These are phyloP conservation scores for Podospora fimiseda DNA, from an alignment of 495 filamentous ascomycete species.

Conservation along the genomic window DNA sequence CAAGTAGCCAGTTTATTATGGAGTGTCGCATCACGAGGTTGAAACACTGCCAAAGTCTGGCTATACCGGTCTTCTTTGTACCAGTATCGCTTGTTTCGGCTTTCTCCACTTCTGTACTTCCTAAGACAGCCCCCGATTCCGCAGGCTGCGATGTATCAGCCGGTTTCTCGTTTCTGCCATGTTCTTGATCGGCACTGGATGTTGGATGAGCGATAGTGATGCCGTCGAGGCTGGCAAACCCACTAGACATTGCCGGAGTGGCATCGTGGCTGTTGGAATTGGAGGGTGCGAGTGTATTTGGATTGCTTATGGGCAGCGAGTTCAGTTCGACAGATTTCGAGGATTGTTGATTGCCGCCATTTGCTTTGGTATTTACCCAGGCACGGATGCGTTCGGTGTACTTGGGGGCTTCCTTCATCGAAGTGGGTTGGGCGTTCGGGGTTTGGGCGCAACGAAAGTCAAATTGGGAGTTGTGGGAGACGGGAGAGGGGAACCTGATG, in stretches of 20 bases:
- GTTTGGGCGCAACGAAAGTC: constrained; percentile 1
- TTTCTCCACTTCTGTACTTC: neutral
- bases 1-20: constrained; percentile 69
- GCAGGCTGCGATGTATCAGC: constrained; percentile 6
- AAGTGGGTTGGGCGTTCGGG: constrained; percentile 10
- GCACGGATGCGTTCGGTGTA: neutral
- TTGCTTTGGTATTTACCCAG: constrained; percentile 1
- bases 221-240: constrained; percentile 1
- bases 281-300: neutral
- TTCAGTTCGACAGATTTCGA: constrained; percentile 6
- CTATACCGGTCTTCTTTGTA: constrained; percentile 8
- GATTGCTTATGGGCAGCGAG: constrained; percentile 1
- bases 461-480: neutral
- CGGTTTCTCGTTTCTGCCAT: constrained; percentile 6
- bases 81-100: neutral
- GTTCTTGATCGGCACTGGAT: neutral
- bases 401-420: constrained; percentile 16
- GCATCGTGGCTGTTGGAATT: constrained; percentile 8
- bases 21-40: constrained; percentile 55
- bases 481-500: neutral
- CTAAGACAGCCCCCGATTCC: constrained; percentile 14
- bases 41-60: constrained; percentile 44
- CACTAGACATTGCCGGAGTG: neutral
- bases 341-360: constrained; percentile 11
- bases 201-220: neutral